Conservation (phyloP, 495 filamentous ascomycete species). For the Parmelia sp. region DNA sequence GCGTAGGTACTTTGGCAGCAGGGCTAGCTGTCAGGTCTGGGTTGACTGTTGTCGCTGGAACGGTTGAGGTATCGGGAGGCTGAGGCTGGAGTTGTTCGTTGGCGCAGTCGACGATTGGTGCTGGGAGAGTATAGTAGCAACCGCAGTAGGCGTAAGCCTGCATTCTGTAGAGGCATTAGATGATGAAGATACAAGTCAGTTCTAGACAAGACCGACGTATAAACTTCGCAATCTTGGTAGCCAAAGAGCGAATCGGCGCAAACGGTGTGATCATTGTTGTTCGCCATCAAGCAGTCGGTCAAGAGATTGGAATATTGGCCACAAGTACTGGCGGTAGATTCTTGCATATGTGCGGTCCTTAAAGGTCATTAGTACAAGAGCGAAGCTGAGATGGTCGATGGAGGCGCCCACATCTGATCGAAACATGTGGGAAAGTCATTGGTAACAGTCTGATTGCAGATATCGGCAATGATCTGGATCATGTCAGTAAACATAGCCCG, state of each 20-base stretch:
- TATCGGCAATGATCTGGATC: conserved; percentile 16
- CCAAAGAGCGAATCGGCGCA: conserved; percentile 20
- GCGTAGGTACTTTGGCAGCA: background rate
- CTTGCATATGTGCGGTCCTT: conserved; percentile 11
- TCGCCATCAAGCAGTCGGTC: conserved; percentile 15
- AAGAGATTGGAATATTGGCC: conserved; percentile 9
- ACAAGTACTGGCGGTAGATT: conserved; percentile 17
- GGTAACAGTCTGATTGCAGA: conserved; percentile 19
- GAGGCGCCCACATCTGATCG: conserved; percentile 14
- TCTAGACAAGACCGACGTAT: conserved; percentile 17
- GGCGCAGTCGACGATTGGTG: conserved; percentile 20
- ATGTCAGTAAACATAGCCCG: background rate
- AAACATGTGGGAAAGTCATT: conserved; percentile 18
- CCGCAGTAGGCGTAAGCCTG: conserved; percentile 25
- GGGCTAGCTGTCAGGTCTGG: no score
- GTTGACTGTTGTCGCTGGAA: background rate
- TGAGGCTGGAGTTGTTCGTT: conserved; percentile 16
- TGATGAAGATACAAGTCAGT: background rate
- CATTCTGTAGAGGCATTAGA: conserved; percentile 9
- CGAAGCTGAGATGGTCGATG: background rate
- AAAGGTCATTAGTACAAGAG: conserved; percentile 5
- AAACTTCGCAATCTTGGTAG: conserved; percentile 21
- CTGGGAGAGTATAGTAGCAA: conserved; percentile 17
- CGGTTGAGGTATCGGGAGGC: background rate
- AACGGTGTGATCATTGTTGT: conserved; percentile 3